phyloP scores from a whole-genome alignment of 257 asterid species.

The Anisodus tanguticus region DNA sequence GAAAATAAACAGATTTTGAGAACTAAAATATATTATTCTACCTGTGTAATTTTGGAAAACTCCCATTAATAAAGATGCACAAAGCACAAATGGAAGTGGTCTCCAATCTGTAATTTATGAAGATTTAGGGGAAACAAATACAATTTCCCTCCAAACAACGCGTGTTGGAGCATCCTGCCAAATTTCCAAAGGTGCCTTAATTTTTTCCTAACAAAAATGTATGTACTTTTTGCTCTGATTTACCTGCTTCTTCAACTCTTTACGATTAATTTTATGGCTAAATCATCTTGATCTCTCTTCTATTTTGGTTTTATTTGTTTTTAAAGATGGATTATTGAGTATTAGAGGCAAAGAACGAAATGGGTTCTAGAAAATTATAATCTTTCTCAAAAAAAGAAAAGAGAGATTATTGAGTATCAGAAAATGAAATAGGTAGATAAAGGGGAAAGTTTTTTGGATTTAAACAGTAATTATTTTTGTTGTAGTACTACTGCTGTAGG shows the following conservation, averaged over 20 bases:
- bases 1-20: too few species aligned
- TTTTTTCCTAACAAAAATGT: not conserved
- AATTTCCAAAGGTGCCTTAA: not conserved
- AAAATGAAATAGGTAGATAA: not conserved
- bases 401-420: not conserved
- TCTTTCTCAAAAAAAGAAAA: not conserved
- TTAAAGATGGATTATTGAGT: not conserved
- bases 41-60: too few species aligned
- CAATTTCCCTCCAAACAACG: constrained; percentile 32
- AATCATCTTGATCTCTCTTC: not conserved
- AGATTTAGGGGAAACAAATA: not conserved
- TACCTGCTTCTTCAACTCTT: not conserved
- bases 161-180: constrained; percentile 35
- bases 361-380: not conserved
- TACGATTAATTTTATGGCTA: not conserved
- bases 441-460: too few species aligned
- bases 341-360: not conserved
- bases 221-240: not conserved
- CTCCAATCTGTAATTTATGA: not conserved
- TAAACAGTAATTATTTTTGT: too few species aligned
- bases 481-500: too few species aligned
- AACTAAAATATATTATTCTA: too few species aligned
- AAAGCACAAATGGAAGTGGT: too few species aligned
- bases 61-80: too few species aligned
- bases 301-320: not conserved